phyloP scores from a whole-genome alignment of 345 rosid genomes.

The Rhodamnia argentea region DNA sequence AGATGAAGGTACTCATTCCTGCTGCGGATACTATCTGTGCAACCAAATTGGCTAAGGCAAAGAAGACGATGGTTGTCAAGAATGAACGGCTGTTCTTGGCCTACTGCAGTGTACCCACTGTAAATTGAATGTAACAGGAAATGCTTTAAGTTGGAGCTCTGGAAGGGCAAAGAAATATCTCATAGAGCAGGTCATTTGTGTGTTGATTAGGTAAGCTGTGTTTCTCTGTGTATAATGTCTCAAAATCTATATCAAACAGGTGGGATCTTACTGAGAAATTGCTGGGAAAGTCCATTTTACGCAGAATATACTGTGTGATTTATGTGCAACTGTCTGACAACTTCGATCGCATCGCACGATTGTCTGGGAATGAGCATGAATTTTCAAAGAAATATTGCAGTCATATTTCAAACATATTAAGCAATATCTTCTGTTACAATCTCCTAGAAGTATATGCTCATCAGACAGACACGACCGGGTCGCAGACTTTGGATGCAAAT shows the following conservation, averaged over 20 bases:
- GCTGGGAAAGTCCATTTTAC: neutral
- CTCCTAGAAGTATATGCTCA: neutral
- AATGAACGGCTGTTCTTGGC: neutral
- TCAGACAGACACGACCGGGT: neutral
- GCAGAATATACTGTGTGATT: neutral
- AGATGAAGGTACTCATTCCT: neutral
- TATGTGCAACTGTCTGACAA: neutral
- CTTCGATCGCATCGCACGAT: neutral
- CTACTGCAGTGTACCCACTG: neutral
- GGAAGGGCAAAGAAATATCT: neutral
- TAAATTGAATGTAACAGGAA: neutral
- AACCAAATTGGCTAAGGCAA: neutral
- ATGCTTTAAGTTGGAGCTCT: neutral
- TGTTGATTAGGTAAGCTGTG: neutral
- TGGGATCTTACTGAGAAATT: neutral
- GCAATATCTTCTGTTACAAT: neutral
- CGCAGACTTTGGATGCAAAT: neutral
- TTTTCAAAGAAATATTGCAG: neutral
- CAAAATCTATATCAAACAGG: neutral
- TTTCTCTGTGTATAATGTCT: neutral
- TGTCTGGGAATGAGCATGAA: neutral
- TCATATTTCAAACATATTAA: neutral
- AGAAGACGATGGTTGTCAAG: neutral
- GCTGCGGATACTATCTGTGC: neutral
- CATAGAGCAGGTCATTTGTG: neutral